Conservation (phyloP, 1,284 basidiomycete genomes). For the Fomitopsis pinicola region DNA sequence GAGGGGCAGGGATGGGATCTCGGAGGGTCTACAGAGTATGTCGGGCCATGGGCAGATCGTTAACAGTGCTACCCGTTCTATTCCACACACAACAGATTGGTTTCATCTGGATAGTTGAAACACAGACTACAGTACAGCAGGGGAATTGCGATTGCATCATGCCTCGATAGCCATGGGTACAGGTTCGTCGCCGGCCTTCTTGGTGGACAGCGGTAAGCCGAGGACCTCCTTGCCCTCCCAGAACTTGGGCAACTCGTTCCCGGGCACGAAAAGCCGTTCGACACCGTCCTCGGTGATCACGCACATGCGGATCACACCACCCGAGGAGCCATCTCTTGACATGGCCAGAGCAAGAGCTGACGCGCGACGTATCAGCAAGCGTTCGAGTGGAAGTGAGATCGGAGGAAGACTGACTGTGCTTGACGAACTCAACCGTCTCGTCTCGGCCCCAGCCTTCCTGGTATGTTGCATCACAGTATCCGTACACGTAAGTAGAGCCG, state of each 20-base stretch:
- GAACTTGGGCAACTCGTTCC: slow-evolving; percentile 83
- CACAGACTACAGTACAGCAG: background rate
- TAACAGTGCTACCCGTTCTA: slow-evolving; percentile 1
- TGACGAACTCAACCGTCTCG: slow-evolving; percentile 92
- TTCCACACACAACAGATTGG: background rate
- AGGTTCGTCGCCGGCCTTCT: slow-evolving; percentile 28
- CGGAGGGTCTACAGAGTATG: background rate
- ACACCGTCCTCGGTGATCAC: slow-evolving; percentile 93
- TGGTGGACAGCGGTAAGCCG: slow-evolving; percentile 32
- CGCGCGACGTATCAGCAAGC: background rate
- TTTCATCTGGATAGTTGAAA: background rate
- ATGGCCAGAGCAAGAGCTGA: slow-evolving; percentile 92
- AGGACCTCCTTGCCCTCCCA: slow-evolving; percentile 80
- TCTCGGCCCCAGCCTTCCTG: slow-evolving; percentile 89
- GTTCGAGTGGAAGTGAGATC: slow-evolving; percentile 3
- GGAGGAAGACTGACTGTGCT: slow-evolving; percentile 73
- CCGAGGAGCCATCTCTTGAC: slow-evolving; percentile 97
- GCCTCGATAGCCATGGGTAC: slow-evolving; percentile 69
- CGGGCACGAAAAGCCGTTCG: slow-evolving; percentile 93
- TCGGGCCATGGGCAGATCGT: background rate
- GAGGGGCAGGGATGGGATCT: slow-evolving; percentile 41
- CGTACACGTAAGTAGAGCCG: slow-evolving; percentile 97
- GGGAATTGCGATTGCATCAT: slow-evolving; percentile 23
- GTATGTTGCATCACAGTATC: slow-evolving; percentile 99
- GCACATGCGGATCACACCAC: slow-evolving; percentile 96